Base-by-base conservation (phyloP, 1,284 basidiomycete genomes). In the Rhizopogon parksii region DNA sequence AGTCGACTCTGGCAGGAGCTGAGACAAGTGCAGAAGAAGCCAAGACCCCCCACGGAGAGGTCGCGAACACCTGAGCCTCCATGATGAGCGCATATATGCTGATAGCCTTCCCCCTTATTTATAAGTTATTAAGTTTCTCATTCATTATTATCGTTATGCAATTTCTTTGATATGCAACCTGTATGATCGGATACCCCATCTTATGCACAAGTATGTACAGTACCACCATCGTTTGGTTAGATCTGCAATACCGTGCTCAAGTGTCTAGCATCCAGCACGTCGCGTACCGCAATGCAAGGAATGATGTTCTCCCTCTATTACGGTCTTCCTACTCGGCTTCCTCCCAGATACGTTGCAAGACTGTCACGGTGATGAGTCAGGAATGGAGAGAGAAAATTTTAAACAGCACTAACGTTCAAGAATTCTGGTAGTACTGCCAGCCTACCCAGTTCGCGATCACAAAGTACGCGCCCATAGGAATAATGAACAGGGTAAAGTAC, bases 361-460 rank as follows among this genome's bases (percentile, higher is more conserved):
- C 27, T 30, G 8, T 30, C 9, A 24, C 21, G 8, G 9, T 30
- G 42, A 21, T 43, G 30, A 5, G 2, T 24, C 21, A 3, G 8
- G 34, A 8, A 14, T 3, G n/a, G 17, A 45, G 7, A 12, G 14
- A 45, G 30, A 34, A n/a, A 34, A 3, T 2, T 27, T 27, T 27
- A 30, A 43, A 4, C 12, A 32, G 42, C 17, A 34, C 42, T 34
- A 17, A 45, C 42, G 14, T 35, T 76, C 64, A 88, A 6, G 91
- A 90, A 67, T 91, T 92, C 40, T 86, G 82, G 67, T 91, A 95
- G 67, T 91, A 95, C 66, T 94, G 90, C 91, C 92, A 95, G 40
- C 92, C 91, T 36, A 93, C 90, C 94, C 94, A 97, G 62, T 96
- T 96, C 38, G 92, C 90, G 61, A 97, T 96, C 47, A 91, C 87